Conservation (phyloP, 495 filamentous ascomycete species). For the Penicillium fimorum region DNA sequence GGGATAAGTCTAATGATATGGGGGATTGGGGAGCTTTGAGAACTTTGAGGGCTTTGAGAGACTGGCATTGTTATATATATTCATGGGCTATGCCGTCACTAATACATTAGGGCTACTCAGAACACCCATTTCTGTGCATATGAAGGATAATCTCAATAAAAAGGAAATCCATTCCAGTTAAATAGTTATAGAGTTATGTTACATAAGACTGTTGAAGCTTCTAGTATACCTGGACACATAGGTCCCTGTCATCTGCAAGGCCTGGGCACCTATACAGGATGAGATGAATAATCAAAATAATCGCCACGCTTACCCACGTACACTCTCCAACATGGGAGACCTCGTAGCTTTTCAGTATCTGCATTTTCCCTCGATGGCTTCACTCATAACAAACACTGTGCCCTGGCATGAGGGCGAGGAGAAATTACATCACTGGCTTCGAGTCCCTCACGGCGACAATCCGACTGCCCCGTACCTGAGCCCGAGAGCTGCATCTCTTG, state of each 20-base stretch:
- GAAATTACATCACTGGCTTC: constrained; percentile 46
- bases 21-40: no score
- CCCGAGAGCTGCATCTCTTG: constrained; percentile 44
- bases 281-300: background rate
- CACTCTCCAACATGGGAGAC: background rate
- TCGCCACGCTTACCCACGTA: background rate
- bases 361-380: constrained; percentile 35
- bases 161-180: background rate
- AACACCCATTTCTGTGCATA: background rate
- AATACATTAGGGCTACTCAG: background rate
- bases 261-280: background rate
- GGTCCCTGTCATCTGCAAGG: background rate
- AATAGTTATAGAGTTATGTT: background rate
- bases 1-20: no score
- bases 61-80: background rate
- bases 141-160: background rate
- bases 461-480: constrained; percentile 60
- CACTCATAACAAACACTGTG: constrained; percentile 34
- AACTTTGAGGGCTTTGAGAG: background rate
- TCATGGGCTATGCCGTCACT: background rate
- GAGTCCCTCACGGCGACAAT: constrained; percentile 51
- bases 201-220: background rate
- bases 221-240: background rate
- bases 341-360: background rate
- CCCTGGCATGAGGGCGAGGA: constrained; percentile 55